These are phyloP conservation scores for Aspergillus biplanus DNA, from an alignment of 495 filamentous ascomycete genomes.

Conservation along the genomic window DNA sequence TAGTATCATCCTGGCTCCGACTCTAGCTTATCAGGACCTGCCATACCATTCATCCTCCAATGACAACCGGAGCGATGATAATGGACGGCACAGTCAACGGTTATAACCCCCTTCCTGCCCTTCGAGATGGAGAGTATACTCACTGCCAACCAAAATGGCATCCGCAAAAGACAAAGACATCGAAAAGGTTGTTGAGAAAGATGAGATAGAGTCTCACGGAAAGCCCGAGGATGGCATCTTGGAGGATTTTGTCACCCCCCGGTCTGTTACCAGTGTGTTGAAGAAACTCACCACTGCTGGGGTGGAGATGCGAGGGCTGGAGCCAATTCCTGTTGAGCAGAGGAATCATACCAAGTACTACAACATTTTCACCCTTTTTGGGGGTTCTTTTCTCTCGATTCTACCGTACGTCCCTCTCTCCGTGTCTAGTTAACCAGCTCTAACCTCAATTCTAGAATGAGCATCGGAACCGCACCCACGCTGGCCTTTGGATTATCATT, in stretches of 20 bases:
- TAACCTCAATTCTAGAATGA: background rate
- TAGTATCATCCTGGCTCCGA: background rate
- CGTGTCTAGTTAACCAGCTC: background rate
- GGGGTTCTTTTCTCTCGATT: constrained; percentile 1
- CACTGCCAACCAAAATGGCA: background rate
- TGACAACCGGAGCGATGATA: too few relatives aligned
- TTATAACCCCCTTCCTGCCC: background rate
- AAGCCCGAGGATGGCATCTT: background rate
- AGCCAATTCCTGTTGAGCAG: constrained; percentile 4
- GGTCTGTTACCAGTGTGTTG: background rate
- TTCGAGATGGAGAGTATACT: background rate
- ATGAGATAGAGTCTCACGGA: background rate
- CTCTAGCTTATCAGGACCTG: background rate
- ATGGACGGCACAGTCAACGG: background rate
- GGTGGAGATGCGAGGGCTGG: constrained; percentile 8
- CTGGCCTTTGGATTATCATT: constrained; percentile 7
- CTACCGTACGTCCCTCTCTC: background rate
- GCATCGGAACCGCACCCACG: constrained; percentile 2
- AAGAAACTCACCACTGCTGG: constrained; percentile 10
- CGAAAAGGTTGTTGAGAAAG: constrained; percentile 1
- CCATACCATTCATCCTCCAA: too few relatives aligned
- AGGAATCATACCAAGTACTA: constrained; percentile 11
- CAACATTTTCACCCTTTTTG: constrained; percentile 12
- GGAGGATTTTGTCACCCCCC: background rate
- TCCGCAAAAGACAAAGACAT: background rate